Conservation (phyloP, 768 basidiomycete genomes). For the Russula compacta region DNA sequence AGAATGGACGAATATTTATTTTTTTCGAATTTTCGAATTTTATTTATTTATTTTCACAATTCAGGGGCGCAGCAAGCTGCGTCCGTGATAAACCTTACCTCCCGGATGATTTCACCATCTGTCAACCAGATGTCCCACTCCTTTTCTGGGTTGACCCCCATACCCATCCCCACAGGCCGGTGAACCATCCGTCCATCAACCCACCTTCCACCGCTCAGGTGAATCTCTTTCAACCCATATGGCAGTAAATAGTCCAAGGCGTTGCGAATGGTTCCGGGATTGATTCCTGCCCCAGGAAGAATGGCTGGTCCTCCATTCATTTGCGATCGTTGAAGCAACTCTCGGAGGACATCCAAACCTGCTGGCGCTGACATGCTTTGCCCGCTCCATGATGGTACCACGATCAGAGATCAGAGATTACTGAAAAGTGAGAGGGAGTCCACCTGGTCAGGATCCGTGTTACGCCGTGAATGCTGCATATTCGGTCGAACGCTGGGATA, state of each 20-base stretch:
- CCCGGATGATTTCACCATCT: slow-evolving; percentile 39
- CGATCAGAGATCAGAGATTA: background rate
- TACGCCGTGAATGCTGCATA: slow-evolving; percentile 52
- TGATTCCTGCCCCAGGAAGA: slow-evolving; percentile 73
- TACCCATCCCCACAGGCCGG: slow-evolving; percentile 53
- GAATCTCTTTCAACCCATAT: slow-evolving; percentile 55
- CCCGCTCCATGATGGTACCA: slow-evolving; percentile 34
- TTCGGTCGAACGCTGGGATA: slow-evolving; percentile 28
- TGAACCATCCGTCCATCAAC: slow-evolving; percentile 42
- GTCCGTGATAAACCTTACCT: slow-evolving; percentile 31
- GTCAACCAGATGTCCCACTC: slow-evolving; percentile 71
- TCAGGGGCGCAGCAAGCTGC: too few species aligned
- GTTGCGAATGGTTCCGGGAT: slow-evolving; percentile 39
- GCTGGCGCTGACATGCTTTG: slow-evolving; percentile 34
- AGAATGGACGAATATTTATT: too few species aligned
- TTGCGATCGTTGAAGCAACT: slow-evolving; percentile 17
- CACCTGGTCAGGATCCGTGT: slow-evolving; percentile 78
- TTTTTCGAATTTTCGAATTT: too few species aligned
- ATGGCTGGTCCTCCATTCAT: slow-evolving; percentile 26
- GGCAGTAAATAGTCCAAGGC: slow-evolving; percentile 46
- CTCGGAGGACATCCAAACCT: slow-evolving; percentile 18
- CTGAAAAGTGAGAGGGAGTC: slow-evolving; percentile 1
- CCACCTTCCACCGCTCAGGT: slow-evolving; percentile 69
- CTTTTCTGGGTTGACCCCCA: slow-evolving; percentile 45
- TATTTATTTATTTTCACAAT: too few species aligned